Evolutionary conservation across 148 eudicot species (phyloP).

Genomic region (Rhododendron mucronatum): DNA sequence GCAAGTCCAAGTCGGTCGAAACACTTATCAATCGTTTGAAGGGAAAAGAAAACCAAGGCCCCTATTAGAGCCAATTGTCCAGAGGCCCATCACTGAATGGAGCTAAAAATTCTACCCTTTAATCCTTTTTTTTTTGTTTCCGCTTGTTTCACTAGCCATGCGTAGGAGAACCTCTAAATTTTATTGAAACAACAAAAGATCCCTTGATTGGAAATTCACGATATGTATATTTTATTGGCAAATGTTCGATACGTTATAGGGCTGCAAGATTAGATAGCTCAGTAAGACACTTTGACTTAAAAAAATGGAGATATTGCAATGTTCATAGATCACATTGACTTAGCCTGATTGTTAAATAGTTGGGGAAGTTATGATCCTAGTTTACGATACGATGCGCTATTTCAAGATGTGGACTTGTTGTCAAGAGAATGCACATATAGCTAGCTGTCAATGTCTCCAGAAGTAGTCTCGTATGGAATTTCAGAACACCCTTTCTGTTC

Average conservation of each 20-base stretch:
- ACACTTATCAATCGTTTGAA: too few relatives aligned
- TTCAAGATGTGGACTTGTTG: neutral
- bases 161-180: too few relatives aligned
- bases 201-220: neutral
- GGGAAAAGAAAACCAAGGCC: too few relatives aligned
- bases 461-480: neutral
- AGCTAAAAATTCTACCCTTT: too few relatives aligned
- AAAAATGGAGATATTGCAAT: too few relatives aligned
- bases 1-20: neutral
- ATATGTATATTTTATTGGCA: neutral
- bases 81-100: too few relatives aligned
- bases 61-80: too few relatives aligned
- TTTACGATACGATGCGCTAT: neutral
- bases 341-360: neutral
- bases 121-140: too few relatives aligned
- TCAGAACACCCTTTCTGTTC: neutral
- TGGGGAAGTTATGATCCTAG: neutral
- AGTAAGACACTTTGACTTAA: neutral
- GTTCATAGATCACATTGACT: neutral
- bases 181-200: too few relatives aligned
- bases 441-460: neutral
- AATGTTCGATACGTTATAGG: neutral
- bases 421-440: neutral
- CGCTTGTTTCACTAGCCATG: too few relatives aligned
- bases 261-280: neutral